Conservation (phyloP, 352 stramenopile genomes). For the Phytophthora podocarpi region DNA sequence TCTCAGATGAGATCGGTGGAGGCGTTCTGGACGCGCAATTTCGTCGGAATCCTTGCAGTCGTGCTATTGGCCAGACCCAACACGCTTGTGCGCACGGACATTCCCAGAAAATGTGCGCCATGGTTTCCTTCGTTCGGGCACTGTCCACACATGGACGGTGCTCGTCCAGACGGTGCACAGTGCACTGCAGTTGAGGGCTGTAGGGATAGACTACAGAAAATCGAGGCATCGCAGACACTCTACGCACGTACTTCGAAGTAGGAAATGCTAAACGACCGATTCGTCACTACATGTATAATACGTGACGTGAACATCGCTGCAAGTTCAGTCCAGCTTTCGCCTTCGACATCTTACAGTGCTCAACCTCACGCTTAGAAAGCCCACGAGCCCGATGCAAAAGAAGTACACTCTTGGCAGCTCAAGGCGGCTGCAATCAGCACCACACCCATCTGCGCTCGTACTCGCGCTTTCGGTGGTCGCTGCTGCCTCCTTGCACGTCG, state of each 20-base stretch:
- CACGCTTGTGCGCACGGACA: too few relatives aligned
- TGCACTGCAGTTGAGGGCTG: constrained; percentile 6
- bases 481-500: constrained; percentile 12
- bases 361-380: neutral
- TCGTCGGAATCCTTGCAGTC: too few relatives aligned
- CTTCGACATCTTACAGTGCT: neutral
- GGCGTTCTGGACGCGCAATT: too few relatives aligned
- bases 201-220: constrained; percentile 26
- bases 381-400: constrained; percentile 3
- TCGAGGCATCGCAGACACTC: constrained; percentile 16
- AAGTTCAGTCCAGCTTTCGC: constrained; percentile 22
- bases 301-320: neutral
- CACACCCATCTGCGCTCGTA: constrained; percentile 12
- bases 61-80: too few relatives aligned
- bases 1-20: too few relatives aligned
- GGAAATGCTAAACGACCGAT: constrained; percentile 16
- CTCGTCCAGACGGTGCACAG: too few relatives aligned
- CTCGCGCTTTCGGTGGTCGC: constrained; percentile 19
- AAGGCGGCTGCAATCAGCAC: constrained; percentile 7
- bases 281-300: too few relatives aligned
- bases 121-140: too few relatives aligned
- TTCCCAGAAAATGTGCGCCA: too few relatives aligned
- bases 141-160: neutral
- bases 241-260: too few relatives aligned
- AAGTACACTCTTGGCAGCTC: too few relatives aligned